These are phyloP conservation scores for Trametes elegans DNA, from an alignment of 768 basidiomycete genomes.

Conservation along the genomic window DNA sequence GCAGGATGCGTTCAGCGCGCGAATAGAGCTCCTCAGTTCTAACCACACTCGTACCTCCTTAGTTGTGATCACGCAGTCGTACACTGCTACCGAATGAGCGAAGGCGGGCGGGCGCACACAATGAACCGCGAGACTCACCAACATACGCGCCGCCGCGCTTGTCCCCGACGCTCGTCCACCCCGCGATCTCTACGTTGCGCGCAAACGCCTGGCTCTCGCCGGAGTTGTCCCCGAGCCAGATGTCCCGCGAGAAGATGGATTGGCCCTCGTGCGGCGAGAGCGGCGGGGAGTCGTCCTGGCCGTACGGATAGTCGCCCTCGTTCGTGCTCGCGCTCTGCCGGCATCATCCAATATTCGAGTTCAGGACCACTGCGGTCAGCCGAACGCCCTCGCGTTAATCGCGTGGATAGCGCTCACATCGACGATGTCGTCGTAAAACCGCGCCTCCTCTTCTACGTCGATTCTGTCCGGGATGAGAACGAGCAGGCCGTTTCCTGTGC, in stretches of 20 bases:
- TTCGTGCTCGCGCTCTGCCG: slow-evolving; percentile 13
- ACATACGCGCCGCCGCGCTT: slow-evolving; percentile 61
- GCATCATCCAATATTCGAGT: not conserved
- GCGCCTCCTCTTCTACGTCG: slow-evolving; percentile 66
- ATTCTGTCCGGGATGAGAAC: slow-evolving; percentile 57
- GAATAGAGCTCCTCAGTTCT: not conserved
- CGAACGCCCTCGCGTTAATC: not conserved
- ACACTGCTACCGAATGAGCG: slow-evolving; percentile 39
- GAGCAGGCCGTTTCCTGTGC: slow-evolving; percentile 40
- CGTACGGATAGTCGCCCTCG: slow-evolving; percentile 12
- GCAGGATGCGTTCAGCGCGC: not conserved
- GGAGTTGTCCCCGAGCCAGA: slow-evolving; percentile 64
- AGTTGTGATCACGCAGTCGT: slow-evolving; percentile 67
- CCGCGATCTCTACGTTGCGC: slow-evolving; percentile 60
- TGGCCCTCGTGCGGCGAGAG: slow-evolving; percentile 30
- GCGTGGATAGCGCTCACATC: slow-evolving; percentile 34
- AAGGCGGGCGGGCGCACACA: not conserved
- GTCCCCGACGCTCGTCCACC: slow-evolving; percentile 75
- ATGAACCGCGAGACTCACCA: slow-evolving; percentile 38
- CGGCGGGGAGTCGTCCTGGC: slow-evolving; percentile 6
- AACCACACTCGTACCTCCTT: slow-evolving; percentile 47
- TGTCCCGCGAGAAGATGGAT: slow-evolving; percentile 65
- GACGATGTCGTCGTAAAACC: slow-evolving; percentile 63
- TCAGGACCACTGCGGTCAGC: slow-evolving; percentile 3
- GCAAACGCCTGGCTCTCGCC: slow-evolving; percentile 58